Evolutionary conservation across 306 rosid genomes (phyloP), one percentile per base, ranked within the genome.

Genomic region (Fragaria ananassa): DNA sequence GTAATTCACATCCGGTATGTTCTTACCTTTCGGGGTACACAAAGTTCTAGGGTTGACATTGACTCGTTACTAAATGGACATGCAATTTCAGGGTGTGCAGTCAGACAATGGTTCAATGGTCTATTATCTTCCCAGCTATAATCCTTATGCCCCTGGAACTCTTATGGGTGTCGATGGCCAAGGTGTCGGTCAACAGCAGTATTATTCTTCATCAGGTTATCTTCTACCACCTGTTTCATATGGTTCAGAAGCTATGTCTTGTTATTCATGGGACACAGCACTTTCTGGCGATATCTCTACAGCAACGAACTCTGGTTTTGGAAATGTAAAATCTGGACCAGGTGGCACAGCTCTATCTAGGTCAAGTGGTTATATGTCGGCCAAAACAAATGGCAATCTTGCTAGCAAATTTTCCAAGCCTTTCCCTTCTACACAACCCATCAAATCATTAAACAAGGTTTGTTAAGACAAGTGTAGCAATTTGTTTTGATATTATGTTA

Each of bases 221-320:
- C 68, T 85, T 76, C 90, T 88, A 77, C 82, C 70, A 78, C 79
- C 90, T 64, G 90, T 83, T 70, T 61, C 77, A 13, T 80, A 77
- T 76, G 83, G 81, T 64, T 89, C 93, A 47, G 89, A 89, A 84
- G 80, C 87, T 62, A 31, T 79, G 49, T 80, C 88, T 77, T 81
- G 81, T 80, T 69, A 76, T 83, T 80, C 86, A 35, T 56, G 85
- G 80, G 83, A 78, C 75, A 54, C 87, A 46, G 37, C 84, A 50
- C 80, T 77, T 37, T 58, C 31, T 51, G 76, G 71, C 49, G 86
- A 80, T 37, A 74, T 76, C 77, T 85, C 75, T 29, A 86, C 82
- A 77, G 89, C 79, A 62, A 69, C 75, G 8, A 71, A 74, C 42
- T 74, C 71, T 57, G 71, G 81, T 77, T 79, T 71, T 72, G 79